A percentile compares a stretch with the other conserved stretches of the same genome.
Evolutionary conservation across 2,329 filamentous ascomycete genomes (phyloP).

Genomic region (Hypoxylon sp.): DNA sequence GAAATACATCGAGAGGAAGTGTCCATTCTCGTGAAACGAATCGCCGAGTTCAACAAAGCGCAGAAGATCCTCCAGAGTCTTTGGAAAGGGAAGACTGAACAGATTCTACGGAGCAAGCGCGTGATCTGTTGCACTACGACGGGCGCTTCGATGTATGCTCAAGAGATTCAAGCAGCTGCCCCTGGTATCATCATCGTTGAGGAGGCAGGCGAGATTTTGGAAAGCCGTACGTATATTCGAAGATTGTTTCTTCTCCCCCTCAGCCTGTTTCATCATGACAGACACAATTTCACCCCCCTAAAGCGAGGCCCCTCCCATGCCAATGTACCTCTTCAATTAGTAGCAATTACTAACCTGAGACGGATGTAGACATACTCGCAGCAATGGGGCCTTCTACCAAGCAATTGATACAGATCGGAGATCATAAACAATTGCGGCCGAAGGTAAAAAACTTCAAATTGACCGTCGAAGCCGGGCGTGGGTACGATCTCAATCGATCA

Average conservation of each 20-base stretch:
- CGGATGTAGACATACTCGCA: slow-evolving; percentile 66
- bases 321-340: not conserved
- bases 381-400: slow-evolving; percentile 69
- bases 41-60: slow-evolving; percentile 59
- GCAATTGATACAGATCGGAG: slow-evolving; percentile 79
- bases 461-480: slow-evolving; percentile 73
- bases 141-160: slow-evolving; percentile 73
- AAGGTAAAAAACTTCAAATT: slow-evolving; percentile 74
- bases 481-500: slow-evolving; percentile 77
- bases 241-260: not conserved
- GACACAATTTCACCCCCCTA: not conserved
- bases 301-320: not conserved
- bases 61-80: slow-evolving; percentile 61
- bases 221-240: slow-evolving; percentile 61
- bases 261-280: not conserved
- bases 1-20: slow-evolving; percentile 67
- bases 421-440: slow-evolving; percentile 80
- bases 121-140: slow-evolving; percentile 82
- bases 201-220: slow-evolving; percentile 81
- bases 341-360: slow-evolving; percentile 13
- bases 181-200: slow-evolving; percentile 77
- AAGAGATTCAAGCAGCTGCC: slow-evolving; percentile 66
- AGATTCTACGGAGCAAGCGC: slow-evolving; percentile 66
- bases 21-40: slow-evolving; percentile 57
- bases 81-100: slow-evolving; percentile 59